A percentile compares a stretch with the other conserved stretches of the same genome.
phyloP scores from a whole-genome alignment of 1,284 basidiomycete species.

The Sutorius eximius region DNA sequence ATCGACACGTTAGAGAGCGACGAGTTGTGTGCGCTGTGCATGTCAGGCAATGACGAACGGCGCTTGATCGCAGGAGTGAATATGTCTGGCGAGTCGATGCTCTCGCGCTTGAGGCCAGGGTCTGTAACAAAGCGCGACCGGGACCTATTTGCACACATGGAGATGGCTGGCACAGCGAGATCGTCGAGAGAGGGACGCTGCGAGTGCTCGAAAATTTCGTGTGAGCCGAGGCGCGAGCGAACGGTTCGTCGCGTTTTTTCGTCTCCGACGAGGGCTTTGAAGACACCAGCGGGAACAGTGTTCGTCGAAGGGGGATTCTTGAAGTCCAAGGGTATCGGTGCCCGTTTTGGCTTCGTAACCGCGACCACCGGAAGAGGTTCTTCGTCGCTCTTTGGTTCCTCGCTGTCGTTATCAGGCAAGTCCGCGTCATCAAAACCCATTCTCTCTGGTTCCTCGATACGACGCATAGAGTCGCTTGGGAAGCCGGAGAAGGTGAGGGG shows the following conservation, averaged over 20 bases:
- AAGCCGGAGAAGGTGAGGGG: slow-evolving; percentile 68
- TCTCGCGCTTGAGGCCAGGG: slow-evolving; percentile 38
- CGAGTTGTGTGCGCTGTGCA: slow-evolving; percentile 43
- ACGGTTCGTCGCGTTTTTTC: slow-evolving; percentile 66
- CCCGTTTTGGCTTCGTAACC: slow-evolving; percentile 55
- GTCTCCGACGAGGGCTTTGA: slow-evolving; percentile 72
- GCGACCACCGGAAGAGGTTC: slow-evolving; percentile 36
- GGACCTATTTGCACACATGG: slow-evolving; percentile 50
- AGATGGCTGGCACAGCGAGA: slow-evolving; percentile 63
- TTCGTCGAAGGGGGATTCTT: slow-evolving; percentile 70
- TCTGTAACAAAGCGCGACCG: slow-evolving; percentile 56
- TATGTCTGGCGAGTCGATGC: slow-evolving; percentile 43
- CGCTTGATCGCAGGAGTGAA: slow-evolving; percentile 49
- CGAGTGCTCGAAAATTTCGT: slow-evolving; percentile 61
- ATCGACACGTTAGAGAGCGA: slow-evolving; percentile 44
- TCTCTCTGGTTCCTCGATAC: slow-evolving; percentile 12
- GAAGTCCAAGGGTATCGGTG: slow-evolving; percentile 79
- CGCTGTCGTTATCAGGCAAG: slow-evolving; percentile 5
- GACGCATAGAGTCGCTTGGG: slow-evolving; percentile 34
- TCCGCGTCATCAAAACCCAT: slow-evolving; percentile 19
- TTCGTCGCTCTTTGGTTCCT: slow-evolving; percentile 33
- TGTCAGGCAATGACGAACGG: slow-evolving; percentile 61
- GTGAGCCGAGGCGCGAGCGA: slow-evolving; percentile 71
- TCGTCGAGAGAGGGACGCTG: slow-evolving; percentile 74
- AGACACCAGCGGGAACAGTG: slow-evolving; percentile 78